phyloP scores from a whole-genome alignment of 441 rosid species.

The Bocquillonia castaneifolia region DNA sequence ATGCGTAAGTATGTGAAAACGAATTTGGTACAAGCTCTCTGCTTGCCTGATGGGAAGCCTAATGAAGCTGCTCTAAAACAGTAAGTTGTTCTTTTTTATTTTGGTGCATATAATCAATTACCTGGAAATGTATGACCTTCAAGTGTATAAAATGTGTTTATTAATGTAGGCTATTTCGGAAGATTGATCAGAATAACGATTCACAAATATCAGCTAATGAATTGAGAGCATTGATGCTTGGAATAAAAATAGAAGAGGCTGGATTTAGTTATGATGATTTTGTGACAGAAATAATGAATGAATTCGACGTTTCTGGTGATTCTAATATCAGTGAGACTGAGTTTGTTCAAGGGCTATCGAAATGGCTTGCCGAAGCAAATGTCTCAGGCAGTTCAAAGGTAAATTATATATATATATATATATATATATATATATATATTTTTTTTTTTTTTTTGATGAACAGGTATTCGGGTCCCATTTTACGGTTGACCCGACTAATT shows the following conservation, averaged over 20 bases:
- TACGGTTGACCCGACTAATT: too few species aligned
- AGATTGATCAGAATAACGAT: conserved; percentile 30
- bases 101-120: background rate
- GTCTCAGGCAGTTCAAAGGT: conserved; percentile 18
- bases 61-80: conserved; percentile 22
- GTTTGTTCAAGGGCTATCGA: conserved; percentile 33
- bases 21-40: conserved; percentile 25
- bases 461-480: too few species aligned
- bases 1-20: conserved; percentile 18
- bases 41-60: conserved; percentile 29
- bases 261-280: conserved; percentile 27
- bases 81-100: conserved; percentile 18
- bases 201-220: conserved; percentile 27
- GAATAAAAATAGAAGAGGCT: conserved; percentile 33
- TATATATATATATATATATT: too few species aligned
- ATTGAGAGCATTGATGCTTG: conserved; percentile 37
- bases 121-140: too few species aligned
- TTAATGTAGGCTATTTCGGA: conserved; percentile 34
- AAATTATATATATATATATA: background rate
- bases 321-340: conserved; percentile 28
- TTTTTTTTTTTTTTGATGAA: too few species aligned
- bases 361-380: conserved; percentile 29
- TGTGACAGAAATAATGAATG: conserved; percentile 26
- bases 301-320: conserved; percentile 32
- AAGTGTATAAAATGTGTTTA: background rate